phyloP scores from a whole-genome alignment of 352 stramenopile species.

The Plasmopara viticola region DNA sequence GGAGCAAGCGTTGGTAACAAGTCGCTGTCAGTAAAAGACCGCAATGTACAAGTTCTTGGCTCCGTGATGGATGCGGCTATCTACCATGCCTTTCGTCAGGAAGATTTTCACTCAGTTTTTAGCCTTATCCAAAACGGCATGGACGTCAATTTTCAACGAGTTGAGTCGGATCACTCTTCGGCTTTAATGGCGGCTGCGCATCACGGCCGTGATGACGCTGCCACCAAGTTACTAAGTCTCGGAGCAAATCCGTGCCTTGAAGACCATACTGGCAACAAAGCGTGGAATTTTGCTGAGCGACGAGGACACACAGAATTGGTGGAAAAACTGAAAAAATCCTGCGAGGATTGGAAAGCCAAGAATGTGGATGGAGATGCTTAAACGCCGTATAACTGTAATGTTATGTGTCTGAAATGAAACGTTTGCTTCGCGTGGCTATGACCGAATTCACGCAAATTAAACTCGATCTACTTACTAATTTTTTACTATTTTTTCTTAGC shows the following conservation, averaged over 20 bases:
- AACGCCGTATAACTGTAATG: conserved; percentile 6
- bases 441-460: not conserved
- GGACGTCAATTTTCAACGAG: conserved; percentile 82
- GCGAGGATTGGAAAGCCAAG: conserved; percentile 48
- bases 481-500: conserved; percentile 1
- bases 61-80: conserved; percentile 81
- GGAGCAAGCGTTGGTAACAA: conserved; percentile 15
- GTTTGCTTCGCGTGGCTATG: too few species aligned
- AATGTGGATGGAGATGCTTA: conserved; percentile 18
- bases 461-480: too few species aligned
- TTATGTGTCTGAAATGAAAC: too few species aligned
- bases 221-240: conserved; percentile 51
- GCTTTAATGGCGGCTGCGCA: conserved; percentile 75
- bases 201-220: conserved; percentile 71
- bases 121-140: conserved; percentile 76
- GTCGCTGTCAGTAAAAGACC: conserved; percentile 57
- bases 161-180: conserved; percentile 68
- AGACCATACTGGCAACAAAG: conserved; percentile 47
- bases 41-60: conserved; percentile 70
- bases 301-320: conserved; percentile 56
- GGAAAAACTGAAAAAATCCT: conserved; percentile 64
- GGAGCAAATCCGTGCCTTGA: conserved; percentile 58
- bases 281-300: conserved; percentile 67
- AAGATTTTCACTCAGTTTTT: conserved; percentile 79
- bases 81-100: conserved; percentile 66